Conservation (phyloP, 2,329 filamentous ascomycete species). For the Ilyonectria robusta region DNA sequence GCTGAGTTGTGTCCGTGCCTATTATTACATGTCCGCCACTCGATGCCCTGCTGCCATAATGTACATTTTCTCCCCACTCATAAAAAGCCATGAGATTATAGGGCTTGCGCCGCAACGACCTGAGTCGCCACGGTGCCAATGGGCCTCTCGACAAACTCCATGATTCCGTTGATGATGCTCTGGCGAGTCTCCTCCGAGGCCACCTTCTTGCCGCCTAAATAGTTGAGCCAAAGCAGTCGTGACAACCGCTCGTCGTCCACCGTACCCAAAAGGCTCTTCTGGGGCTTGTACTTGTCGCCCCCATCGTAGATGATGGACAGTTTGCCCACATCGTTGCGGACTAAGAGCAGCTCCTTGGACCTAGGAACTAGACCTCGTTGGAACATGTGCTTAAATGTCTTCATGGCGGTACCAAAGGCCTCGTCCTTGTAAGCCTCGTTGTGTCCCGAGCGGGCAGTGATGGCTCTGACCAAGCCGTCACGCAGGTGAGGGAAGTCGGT, state of each 20-base stretch:
- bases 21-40: slow-evolving; percentile 41
- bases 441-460: slow-evolving; percentile 79
- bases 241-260: slow-evolving; percentile 86
- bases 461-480: slow-evolving; percentile 90
- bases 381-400: slow-evolving; percentile 86
- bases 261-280: slow-evolving; percentile 73
- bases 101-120: slow-evolving; percentile 61
- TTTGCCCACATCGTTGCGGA: slow-evolving; percentile 75
- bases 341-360: slow-evolving; percentile 81
- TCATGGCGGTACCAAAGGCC: slow-evolving; percentile 80
- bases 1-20: slow-evolving; percentile 38
- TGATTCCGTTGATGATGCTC: slow-evolving; percentile 88
- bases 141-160: slow-evolving; percentile 89
- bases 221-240: slow-evolving; percentile 89
- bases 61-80: slow-evolving; percentile 33
- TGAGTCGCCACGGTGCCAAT: slow-evolving; percentile 89
- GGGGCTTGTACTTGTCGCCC: slow-evolving; percentile 64
- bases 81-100: slow-evolving; percentile 50
- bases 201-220: slow-evolving; percentile 87
- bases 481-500: slow-evolving; percentile 95
- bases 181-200: slow-evolving; percentile 86
- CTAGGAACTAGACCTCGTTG: slow-evolving; percentile 86
- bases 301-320: slow-evolving; percentile 79
- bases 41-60: slow-evolving; percentile 14
- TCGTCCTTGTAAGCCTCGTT: slow-evolving; percentile 75